Evolutionary conservation across 352 stramenopile genomes (phyloP).

Genomic region (Thraustotheca clavata): DNA sequence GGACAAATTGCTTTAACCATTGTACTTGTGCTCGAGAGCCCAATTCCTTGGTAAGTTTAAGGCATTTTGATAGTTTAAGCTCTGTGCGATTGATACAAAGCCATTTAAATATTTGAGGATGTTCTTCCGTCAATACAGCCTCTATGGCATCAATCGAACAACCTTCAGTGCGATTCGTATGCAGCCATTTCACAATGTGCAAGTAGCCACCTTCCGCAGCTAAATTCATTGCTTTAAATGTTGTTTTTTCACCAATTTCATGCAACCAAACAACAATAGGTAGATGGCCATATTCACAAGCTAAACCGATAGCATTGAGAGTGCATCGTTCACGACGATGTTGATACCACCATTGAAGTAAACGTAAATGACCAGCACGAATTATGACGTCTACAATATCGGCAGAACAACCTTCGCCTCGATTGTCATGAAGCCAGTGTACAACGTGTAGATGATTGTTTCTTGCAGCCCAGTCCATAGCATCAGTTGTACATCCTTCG

Average conservation of each 20-base stretch:
- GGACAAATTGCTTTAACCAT: constrained; percentile 25
- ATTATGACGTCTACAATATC: constrained; percentile 29
- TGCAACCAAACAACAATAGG: constrained; percentile 20
- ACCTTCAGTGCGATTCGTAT: constrained; percentile 22
- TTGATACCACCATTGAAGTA: constrained; percentile 25
- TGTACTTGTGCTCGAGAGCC: too few species aligned
- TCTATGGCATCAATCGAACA: constrained; percentile 33
- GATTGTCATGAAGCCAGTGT: constrained; percentile 27
- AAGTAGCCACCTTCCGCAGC: constrained; percentile 21
- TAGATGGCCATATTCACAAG: constrained; percentile 20
- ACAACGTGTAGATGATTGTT: constrained; percentile 31
- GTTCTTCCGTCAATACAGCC: constrained; percentile 27
- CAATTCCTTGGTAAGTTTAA: neutral
- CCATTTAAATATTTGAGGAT: constrained; percentile 32
- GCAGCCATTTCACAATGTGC: constrained; percentile 22
- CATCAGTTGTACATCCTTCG: constrained; percentile 26
- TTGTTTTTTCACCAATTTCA: constrained; percentile 3
- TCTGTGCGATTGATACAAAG: constrained; percentile 39
- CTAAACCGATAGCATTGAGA: constrained; percentile 19
- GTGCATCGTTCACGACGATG: constrained; percentile 20
- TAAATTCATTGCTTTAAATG: constrained; percentile 19
- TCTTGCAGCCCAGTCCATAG: constrained; percentile 28
- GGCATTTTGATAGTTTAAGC: neutral
- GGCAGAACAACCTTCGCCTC: constrained; percentile 23
- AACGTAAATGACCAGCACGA: constrained; percentile 25